Conservation (phyloP, 75 land plant genomes). For the Pinus albicaulis region DNA sequence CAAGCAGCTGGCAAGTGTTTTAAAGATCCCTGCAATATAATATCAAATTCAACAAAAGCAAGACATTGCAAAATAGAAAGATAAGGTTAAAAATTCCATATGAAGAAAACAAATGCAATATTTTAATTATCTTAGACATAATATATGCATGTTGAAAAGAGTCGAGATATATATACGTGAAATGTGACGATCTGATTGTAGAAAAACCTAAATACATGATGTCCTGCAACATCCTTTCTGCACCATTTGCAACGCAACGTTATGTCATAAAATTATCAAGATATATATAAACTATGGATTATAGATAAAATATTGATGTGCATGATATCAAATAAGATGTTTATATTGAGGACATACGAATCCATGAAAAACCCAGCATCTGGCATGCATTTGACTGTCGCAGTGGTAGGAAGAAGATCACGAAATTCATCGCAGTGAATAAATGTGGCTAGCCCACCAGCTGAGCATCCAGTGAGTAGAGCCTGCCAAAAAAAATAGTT, state of each 20-base stretch:
- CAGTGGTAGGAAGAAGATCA: conserved; percentile 36
- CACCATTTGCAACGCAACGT: no score
- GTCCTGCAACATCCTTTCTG: no score
- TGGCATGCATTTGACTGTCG: conserved; percentile 74
- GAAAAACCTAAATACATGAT: no score
- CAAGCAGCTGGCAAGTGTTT: no score
- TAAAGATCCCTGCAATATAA: conserved; percentile 21
- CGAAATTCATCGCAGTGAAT: conserved; percentile 74
- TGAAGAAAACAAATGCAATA: no score
- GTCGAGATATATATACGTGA: no score
- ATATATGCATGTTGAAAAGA: no score
- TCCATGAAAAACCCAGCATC: conserved; percentile 90
- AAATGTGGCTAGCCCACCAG: conserved; percentile 76
- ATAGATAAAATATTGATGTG: background rate
- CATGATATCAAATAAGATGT: background rate
- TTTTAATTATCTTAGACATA: no score
- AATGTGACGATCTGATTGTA: background rate
- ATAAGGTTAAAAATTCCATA: no score
- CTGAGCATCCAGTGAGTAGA: conserved; percentile 86
- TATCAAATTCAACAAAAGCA: background rate
- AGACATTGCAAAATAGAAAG: background rate
- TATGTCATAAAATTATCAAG: no score
- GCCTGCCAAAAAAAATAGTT: conserved; percentile 35
- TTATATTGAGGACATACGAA: conserved; percentile 35
- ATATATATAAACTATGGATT: background rate